Evolutionary conservation across 2,329 filamentous ascomycete species (phyloP), one percentile per base, ranked within the genome.

Genomic region (Cordyceps farinosa): DNA sequence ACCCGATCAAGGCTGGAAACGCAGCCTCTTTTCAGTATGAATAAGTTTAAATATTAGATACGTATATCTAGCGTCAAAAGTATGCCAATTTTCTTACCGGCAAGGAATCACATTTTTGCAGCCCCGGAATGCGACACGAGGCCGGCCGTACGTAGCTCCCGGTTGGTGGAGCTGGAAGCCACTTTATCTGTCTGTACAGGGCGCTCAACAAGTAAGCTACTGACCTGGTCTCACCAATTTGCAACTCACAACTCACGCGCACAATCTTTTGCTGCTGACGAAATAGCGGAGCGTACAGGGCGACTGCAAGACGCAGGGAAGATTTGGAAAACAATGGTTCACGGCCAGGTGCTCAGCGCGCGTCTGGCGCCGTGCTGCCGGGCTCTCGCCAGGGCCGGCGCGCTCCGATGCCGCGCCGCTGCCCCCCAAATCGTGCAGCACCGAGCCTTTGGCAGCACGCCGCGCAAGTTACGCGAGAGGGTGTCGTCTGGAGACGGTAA

Each of bases 161-260:
- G 58, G 38, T 45, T 61, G 58, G 58, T 61, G 58, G 58, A 61
- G 58, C 48, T 22, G 38, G 27, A 61, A 29, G 50, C 47, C 48
- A 53, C 45, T 51, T 42, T 50, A 42, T 42, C 55, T 45, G 42
- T 22, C 22, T 22, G 22, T 22, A 45, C 55, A 48, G 10, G 44
- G 32, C 42, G 9, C 30, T 34, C 40, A 10, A 36, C 50, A 11
- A 10, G 30, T 22, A 13, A 42, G 36, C 22, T 51, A 32, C 47
- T 10, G 17, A 34, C 15, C 27, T 32, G n/a, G 17, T 45, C 36
- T 53, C 29, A 45, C 17, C 34, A 47, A 13, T 40, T 17, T 2
- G 15, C 56, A 58, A 40, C 36, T 27, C 38, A 38, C 58, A 52
- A 32, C 48, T 11, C 52, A 29, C 44, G 32, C 32, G 5, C 32